phyloP scores from a whole-genome alignment of 805 yeast genomes.

The Ogataea kodamae region DNA sequence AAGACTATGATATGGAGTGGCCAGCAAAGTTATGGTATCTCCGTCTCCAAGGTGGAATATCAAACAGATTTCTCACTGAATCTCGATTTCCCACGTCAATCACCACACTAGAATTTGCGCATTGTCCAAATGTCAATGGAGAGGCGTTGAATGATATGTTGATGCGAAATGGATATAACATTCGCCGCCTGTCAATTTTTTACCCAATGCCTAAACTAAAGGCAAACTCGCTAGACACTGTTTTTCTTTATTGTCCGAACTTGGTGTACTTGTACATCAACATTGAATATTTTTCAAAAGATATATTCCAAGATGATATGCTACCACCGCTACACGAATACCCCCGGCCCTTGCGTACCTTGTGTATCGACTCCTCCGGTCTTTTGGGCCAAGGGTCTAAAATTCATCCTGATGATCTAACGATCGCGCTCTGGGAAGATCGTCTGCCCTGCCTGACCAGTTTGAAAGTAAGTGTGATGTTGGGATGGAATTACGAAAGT shows the following conservation, averaged over 20 bases:
- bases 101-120: slow-evolving; percentile 71
- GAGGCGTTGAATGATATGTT: slow-evolving; percentile 61
- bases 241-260: slow-evolving; percentile 75
- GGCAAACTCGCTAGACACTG: slow-evolving; percentile 65
- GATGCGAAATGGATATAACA: slow-evolving; percentile 59
- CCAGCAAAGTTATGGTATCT: slow-evolving; percentile 71
- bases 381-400: slow-evolving; percentile 79
- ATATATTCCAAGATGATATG: slow-evolving; percentile 47
- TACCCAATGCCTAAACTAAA: slow-evolving; percentile 87
- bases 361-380: slow-evolving; percentile 82
- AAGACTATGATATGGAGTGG: slow-evolving; percentile 63
- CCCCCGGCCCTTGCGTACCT: slow-evolving; percentile 48
- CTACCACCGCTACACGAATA: slow-evolving; percentile 32
- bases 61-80: slow-evolving; percentile 69
- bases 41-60: slow-evolving; percentile 84
- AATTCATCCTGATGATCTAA: slow-evolving; percentile 83
- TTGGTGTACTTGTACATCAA: slow-evolving; percentile 60
- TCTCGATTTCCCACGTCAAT: slow-evolving; percentile 74
- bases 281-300: slow-evolving; percentile 70
- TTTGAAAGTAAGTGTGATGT: slow-evolving; percentile 64
- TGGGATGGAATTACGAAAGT: slow-evolving; percentile 80
- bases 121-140: slow-evolving; percentile 76
- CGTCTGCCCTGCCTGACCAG: slow-evolving; percentile 65
- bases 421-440: slow-evolving; percentile 76
- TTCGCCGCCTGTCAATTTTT: slow-evolving; percentile 61